phyloP scores from a whole-genome alignment of 228 moss, liverwort and hornwort species.

The Sphagnum magellanicum region DNA sequence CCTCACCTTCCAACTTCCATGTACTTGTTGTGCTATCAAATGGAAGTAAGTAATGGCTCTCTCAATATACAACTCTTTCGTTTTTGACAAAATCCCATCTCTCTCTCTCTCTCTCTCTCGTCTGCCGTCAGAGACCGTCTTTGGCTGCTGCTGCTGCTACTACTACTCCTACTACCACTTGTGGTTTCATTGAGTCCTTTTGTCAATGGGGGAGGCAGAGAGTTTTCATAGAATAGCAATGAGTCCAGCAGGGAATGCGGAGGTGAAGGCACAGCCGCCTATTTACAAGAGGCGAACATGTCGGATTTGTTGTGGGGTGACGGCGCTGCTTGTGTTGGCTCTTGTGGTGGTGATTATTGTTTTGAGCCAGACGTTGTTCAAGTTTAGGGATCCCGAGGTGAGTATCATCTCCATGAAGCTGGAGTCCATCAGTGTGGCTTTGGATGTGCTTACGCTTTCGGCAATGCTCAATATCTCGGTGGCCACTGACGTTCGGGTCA shows the following conservation, averaged over 20 bases:
- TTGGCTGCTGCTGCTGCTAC: too few relatives aligned
- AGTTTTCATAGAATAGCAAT: conserved; percentile 17
- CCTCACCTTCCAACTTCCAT: too few relatives aligned
- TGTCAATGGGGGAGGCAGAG: conserved; percentile 23
- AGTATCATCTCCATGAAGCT: conserved; percentile 35
- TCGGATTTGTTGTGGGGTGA: conserved; percentile 40
- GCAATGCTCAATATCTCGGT: conserved; percentile 25
- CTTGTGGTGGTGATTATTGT: conserved; percentile 35
- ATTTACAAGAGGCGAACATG: conserved; percentile 33
- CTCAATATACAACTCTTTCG: too few relatives aligned
- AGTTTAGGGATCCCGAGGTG: conserved; percentile 54
- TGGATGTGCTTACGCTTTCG: conserved; percentile 23
- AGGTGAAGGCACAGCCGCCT: conserved; percentile 27
- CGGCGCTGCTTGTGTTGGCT: conserved; percentile 16
- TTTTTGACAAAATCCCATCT: too few relatives aligned
- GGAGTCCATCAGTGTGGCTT: conserved; percentile 26
- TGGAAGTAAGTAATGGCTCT: too few relatives aligned
- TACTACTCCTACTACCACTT: too few relatives aligned
- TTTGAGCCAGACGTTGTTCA: conserved; percentile 65
- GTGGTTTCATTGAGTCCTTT: too few relatives aligned
- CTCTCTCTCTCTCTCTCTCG: too few relatives aligned
- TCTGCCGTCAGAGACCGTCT: too few relatives aligned
- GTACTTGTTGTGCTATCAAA: too few relatives aligned
- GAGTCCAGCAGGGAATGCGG: conserved; percentile 13
- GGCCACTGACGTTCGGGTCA: conserved; percentile 22